Percentiles rank a stretch among this genome's conserved stretches.
Evolutionary conservation across 805 yeast genomes (phyloP).

Genomic region (Cyberlindnera amylophila): DNA sequence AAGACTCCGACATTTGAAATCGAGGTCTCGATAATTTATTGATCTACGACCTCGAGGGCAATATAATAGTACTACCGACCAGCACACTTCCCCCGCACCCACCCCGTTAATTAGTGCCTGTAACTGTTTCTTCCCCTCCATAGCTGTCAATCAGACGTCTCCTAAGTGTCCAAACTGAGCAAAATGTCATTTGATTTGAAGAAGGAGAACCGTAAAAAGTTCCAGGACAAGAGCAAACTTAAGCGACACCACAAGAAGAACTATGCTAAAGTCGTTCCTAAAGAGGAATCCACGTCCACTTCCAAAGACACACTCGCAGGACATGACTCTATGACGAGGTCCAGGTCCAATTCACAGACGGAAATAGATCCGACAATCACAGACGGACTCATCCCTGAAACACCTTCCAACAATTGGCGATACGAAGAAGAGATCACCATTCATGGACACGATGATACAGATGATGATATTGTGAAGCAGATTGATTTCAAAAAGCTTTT

Average conservation of each 20-base stretch:
- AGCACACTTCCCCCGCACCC: too few relatives aligned
- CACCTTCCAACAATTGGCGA: slow-evolving; percentile 22
- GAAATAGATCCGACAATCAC: slow-evolving; percentile 13
- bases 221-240: slow-evolving; percentile 36
- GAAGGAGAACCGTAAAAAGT: slow-evolving; percentile 38
- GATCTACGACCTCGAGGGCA: too few relatives aligned
- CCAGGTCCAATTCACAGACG: neutral
- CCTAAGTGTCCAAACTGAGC: neutral
- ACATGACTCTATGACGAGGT: slow-evolving; percentile 1
- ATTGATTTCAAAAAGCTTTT: slow-evolving; percentile 21
- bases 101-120: too few relatives aligned
- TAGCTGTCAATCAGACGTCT: too few relatives aligned
- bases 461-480: slow-evolving; percentile 12
- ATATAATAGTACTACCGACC: too few relatives aligned
- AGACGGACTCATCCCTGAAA: slow-evolving; percentile 16
- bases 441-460: slow-evolving; percentile 14
- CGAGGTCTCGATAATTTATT: too few relatives aligned
- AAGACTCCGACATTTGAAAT: too few relatives aligned
- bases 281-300: slow-evolving; percentile 12
- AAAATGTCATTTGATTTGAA: slow-evolving; percentile 30
- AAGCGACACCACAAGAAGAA: slow-evolving; percentile 37
- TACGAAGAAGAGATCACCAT: slow-evolving; percentile 25
- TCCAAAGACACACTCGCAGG: neutral
- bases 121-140: too few relatives aligned
- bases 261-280: slow-evolving; percentile 31